Conservation (phyloP, 169 alveolate genomes). For the Plasmodium malariae region DNA sequence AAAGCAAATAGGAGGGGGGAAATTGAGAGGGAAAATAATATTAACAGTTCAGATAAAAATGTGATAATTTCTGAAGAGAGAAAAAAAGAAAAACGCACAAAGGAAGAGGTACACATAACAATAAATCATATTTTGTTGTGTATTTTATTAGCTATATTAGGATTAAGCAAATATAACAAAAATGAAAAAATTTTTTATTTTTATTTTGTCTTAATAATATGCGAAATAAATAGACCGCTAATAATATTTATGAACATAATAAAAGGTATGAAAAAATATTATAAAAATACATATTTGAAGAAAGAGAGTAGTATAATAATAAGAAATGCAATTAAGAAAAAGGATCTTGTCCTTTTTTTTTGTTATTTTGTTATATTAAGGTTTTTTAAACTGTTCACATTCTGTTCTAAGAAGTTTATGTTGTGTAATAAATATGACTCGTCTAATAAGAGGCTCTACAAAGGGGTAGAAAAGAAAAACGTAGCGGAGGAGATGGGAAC, state of each 20-base stretch:
- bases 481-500: too few species aligned
- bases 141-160: neutral
- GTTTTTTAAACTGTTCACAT: neutral
- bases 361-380: conserved; percentile 18
- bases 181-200: neutral
- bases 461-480: too few species aligned
- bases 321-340: conserved; percentile 7
- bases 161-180: neutral
- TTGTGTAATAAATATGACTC: too few species aligned
- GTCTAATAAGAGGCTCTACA: too few species aligned
- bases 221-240: conserved; percentile 49
- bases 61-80: neutral
- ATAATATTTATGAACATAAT: conserved; percentile 14
- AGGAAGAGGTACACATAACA: neutral
- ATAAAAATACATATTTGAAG: conserved; percentile 13
- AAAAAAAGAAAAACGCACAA: neutral
- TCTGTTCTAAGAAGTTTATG: too few species aligned
- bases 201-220: conserved; percentile 22
- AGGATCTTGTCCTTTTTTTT: conserved; percentile 21
- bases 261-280: conserved; percentile 15
- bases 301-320: neutral
- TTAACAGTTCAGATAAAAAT: neutral
- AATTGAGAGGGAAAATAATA: neutral
- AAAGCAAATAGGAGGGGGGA: too few species aligned
- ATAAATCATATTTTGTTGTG: conserved; percentile 9